A percentile compares a stretch with the other conserved stretches of the same genome.
phyloP scores from a whole-genome alignment of 2,329 filamentous ascomycete genomes.

The Simplicillium aogashimaense region DNA sequence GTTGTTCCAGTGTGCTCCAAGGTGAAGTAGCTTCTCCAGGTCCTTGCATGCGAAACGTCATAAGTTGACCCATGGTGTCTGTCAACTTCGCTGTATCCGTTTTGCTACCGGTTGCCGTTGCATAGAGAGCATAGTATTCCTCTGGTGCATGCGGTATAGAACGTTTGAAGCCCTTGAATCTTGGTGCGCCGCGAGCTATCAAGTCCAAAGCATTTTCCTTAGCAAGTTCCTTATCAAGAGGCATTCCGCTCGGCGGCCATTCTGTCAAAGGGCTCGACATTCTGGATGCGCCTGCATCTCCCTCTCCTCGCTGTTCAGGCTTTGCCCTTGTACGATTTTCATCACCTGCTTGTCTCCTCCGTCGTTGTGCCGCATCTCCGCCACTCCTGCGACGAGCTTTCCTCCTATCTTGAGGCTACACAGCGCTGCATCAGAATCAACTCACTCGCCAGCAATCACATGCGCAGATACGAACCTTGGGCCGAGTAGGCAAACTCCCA shows the following conservation, averaged over 20 bases:
- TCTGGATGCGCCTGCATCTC: neutral
- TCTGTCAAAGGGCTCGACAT: slow-evolving; percentile 27
- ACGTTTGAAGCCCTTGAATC: slow-evolving; percentile 43
- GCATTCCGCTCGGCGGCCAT: slow-evolving; percentile 48
- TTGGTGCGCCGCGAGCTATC: slow-evolving; percentile 47
- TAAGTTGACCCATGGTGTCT: slow-evolving; percentile 47
- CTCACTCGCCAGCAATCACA: too few relatives aligned
- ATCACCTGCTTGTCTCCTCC: slow-evolving; percentile 1
- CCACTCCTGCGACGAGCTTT: neutral
- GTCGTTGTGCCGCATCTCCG: slow-evolving; percentile 2
- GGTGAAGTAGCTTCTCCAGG: slow-evolving; percentile 34
- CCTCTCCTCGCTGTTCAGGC: neutral
- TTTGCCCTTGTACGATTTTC: neutral
- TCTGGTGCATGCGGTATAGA: slow-evolving; percentile 45
- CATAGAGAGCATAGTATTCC: slow-evolving; percentile 45
- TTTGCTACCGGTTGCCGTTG: slow-evolving; percentile 33
- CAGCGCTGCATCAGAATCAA: too few relatives aligned
- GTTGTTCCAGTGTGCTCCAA: slow-evolving; percentile 67
- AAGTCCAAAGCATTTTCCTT: slow-evolving; percentile 45
- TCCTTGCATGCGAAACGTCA: slow-evolving; percentile 41
- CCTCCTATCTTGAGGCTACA: too few relatives aligned
- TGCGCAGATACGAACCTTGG: slow-evolving; percentile 2
- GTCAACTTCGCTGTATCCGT: slow-evolving; percentile 39
- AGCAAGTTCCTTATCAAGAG: slow-evolving; percentile 37
- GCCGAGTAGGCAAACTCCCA: slow-evolving; percentile 28